Base-by-base conservation (phyloP, 768 basidiomycete species). In the Rubroboletus satanas region DNA sequence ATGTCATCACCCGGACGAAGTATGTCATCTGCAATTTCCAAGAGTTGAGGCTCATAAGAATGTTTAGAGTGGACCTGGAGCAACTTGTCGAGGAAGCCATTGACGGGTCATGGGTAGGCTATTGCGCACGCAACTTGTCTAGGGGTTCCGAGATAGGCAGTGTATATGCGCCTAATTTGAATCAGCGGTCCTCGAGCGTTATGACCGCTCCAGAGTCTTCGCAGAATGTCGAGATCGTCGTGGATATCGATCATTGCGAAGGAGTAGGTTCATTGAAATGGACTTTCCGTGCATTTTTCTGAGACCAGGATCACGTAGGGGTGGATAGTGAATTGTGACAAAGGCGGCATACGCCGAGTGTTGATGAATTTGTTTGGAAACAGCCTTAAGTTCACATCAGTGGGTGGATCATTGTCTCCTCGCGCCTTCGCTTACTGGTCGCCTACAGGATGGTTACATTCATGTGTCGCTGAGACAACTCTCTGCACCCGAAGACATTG, bases 311-410 rank as follows among this genome's bases (percentile, higher is more conserved):
- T 54, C 32, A 28, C 49, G 26, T 56, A 94, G 89, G 91, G 91
- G 2, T 98, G 94, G 94, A 73, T 75, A 8, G 73, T 96, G 29
- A 86, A 84, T 64, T 93, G 90, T 68, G 95, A 98, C 71, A 93
- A 89, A 67, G 94, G 92, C 31, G 95, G 95, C 14, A 86, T 97
- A 57, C 83, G 95, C 31, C 82, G 95, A 28, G 85, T 97, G 12
- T 70, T 97, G 57, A 96, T 97, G 92, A 98, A 98, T 67, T 71
- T 98, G 36, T 92, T 97, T 61, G 92, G 93, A 15, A 97, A 96
- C 70, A 92, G 91, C 62, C 74, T 95, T 50, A 96, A 98, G 70
- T 97, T 97, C 69, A 96, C 93, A 31, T 77, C 81, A 42, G 91
- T 90, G 64, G 31, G 83, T 70, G 41, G 43, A 48, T 54, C 33